Evolutionary conservation across 352 stramenopile species (phyloP).

Genomic region (Phytophthora aleatoria): DNA sequence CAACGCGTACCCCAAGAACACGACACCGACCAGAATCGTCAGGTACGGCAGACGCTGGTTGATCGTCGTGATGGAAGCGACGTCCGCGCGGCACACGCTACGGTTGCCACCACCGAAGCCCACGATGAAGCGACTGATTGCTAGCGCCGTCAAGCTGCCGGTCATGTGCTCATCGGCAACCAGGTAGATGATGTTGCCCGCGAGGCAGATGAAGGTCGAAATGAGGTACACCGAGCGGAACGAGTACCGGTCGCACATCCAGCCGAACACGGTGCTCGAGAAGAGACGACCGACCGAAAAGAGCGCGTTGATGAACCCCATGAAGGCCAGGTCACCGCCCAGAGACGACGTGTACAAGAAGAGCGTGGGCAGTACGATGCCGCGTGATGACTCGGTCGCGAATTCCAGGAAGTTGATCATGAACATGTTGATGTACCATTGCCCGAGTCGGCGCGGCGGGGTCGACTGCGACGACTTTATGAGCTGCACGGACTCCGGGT

Average conservation of each 20-base stretch:
- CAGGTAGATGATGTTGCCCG: slow-evolving; percentile 77
- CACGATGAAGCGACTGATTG: slow-evolving; percentile 68
- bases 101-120: slow-evolving; percentile 76
- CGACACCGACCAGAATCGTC: slow-evolving; percentile 71
- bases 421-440: slow-evolving; percentile 77
- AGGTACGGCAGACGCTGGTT: slow-evolving; percentile 75
- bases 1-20: slow-evolving; percentile 73
- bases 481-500: slow-evolving; percentile 24
- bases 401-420: slow-evolving; percentile 87
- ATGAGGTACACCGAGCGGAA: slow-evolving; percentile 81
- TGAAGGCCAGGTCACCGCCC: slow-evolving; percentile 70
- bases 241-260: slow-evolving; percentile 82
- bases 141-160: slow-evolving; percentile 55
- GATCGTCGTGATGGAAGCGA: slow-evolving; percentile 68
- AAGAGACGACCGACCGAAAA: slow-evolving; percentile 77
- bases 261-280: slow-evolving; percentile 75
- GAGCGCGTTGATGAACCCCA: slow-evolving; percentile 74
- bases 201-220: slow-evolving; percentile 67
- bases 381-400: slow-evolving; percentile 69
- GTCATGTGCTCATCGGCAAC: slow-evolving; percentile 64
- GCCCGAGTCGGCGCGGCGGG: slow-evolving; percentile 37
- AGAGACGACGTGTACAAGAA: slow-evolving; percentile 82
- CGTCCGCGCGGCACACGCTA: slow-evolving; percentile 74
- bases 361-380: slow-evolving; percentile 76
- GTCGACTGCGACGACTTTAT: slow-evolving; percentile 36